A percentile compares a stretch with the other conserved stretches of the same genome.
Evolutionary conservation across 2,329 filamentous ascomycete genomes (phyloP).

Genomic region (Cadophora sp.): DNA sequence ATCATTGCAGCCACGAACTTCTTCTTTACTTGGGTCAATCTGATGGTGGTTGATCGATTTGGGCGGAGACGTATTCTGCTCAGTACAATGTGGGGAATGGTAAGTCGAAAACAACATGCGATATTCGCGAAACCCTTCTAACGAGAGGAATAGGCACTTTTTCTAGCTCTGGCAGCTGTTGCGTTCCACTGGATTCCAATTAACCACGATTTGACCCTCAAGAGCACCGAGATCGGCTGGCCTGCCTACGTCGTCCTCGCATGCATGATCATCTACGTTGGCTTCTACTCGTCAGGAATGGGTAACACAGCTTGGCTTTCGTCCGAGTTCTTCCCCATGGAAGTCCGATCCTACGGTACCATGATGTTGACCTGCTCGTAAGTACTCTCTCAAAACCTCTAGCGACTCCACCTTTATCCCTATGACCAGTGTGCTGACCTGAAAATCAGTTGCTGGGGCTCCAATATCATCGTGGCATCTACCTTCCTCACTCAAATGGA

Average conservation of each 20-base stretch:
- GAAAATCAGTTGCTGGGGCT: constrained; percentile 59
- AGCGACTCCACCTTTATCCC: no score
- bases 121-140: background rate
- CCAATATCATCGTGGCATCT: constrained; percentile 50
- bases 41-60: constrained; percentile 54
- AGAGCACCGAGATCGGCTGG: constrained; percentile 50
- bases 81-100: constrained; percentile 52
- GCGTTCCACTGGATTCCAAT: constrained; percentile 58
- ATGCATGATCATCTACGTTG: constrained; percentile 66
- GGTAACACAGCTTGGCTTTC: constrained; percentile 47
- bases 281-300: constrained; percentile 53
- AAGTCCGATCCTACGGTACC: constrained; percentile 64
- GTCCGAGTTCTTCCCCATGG: constrained; percentile 68
- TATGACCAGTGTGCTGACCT: background rate
- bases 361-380: constrained; percentile 61
- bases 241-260: constrained; percentile 60
- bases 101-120: background rate
- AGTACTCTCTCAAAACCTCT: no score
- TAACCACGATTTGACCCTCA: constrained; percentile 49
- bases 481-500: constrained; percentile 69
- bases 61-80: constrained; percentile 55
- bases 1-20: constrained; percentile 55
- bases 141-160: constrained; percentile 39
- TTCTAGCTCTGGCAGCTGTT: constrained; percentile 60
- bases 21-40: constrained; percentile 56